Evolutionary conservation across 768 basidiomycete genomes (phyloP).

Genomic region (Leccinum uliginosum): DNA sequence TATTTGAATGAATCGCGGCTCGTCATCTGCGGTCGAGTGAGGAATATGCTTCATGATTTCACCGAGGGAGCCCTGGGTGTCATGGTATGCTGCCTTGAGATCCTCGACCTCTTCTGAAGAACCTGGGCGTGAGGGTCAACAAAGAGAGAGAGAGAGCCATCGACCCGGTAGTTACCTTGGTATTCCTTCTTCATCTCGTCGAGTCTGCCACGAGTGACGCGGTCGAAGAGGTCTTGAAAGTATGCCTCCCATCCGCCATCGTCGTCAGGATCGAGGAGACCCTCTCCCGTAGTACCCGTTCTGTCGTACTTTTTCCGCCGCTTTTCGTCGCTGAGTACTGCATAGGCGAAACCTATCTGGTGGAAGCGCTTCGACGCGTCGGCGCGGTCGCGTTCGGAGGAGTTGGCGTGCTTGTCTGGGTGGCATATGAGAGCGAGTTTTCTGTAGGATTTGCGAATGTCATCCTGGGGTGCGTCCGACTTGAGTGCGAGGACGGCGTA

Average conservation of each 20-base stretch:
- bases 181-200: slow-evolving; percentile 95
- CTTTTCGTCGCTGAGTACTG: slow-evolving; percentile 77
- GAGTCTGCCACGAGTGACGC: slow-evolving; percentile 78
- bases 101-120: slow-evolving; percentile 84
- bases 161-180: slow-evolving; percentile 51
- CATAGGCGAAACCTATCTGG: slow-evolving; percentile 92
- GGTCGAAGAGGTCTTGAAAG: slow-evolving; percentile 86
- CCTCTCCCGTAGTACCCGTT: slow-evolving; percentile 84
- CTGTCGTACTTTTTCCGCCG: slow-evolving; percentile 73
- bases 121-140: slow-evolving; percentile 41
- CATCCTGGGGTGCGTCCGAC: slow-evolving; percentile 52
- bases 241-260: slow-evolving; percentile 91
- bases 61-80: slow-evolving; percentile 69
- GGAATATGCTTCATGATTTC: slow-evolving; percentile 84
- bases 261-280: slow-evolving; percentile 63
- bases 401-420: slow-evolving; percentile 81
- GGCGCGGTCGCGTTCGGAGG: slow-evolving; percentile 55
- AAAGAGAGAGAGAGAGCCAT: background rate
- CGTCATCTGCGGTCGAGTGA: slow-evolving; percentile 81
- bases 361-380: slow-evolving; percentile 79
- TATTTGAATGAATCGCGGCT: slow-evolving; percentile 70
- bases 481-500: slow-evolving; percentile 67
- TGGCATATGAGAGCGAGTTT: slow-evolving; percentile 77
- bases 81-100: slow-evolving; percentile 66
- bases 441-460: slow-evolving; percentile 82